Percentiles rank a stretch among this genome's conserved stretches.
These are phyloP conservation scores for Cephaloascus albidus DNA, from an alignment of 805 yeast genomes.

Conservation along the genomic window DNA sequence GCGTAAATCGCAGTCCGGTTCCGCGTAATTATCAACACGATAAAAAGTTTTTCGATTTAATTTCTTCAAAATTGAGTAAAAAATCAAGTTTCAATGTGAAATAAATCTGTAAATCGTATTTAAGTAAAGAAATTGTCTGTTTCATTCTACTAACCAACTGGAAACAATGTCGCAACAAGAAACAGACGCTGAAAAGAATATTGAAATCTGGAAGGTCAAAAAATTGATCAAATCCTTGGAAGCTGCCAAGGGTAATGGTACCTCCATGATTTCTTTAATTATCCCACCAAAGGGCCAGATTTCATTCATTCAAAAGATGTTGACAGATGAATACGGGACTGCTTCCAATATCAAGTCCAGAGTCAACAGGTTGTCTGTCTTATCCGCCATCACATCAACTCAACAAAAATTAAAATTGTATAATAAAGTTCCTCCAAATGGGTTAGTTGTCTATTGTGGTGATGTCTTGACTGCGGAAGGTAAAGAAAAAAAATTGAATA, in stretches of 20 bases:
- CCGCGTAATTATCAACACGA: too few relatives aligned
- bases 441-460: conserved; percentile 96
- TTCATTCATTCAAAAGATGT: conserved; percentile 77
- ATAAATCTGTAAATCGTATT: too few relatives aligned
- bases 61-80: too few relatives aligned
- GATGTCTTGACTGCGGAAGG: conserved; percentile 97
- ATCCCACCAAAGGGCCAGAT: conserved; percentile 96
- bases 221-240: conserved; percentile 77
- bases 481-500: conserved; percentile 91
- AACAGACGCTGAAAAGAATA: conserved; percentile 88
- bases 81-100: too few relatives aligned
- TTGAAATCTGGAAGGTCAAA: conserved; percentile 98
- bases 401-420: conserved; percentile 93
- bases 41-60: too few relatives aligned
- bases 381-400: conserved; percentile 96
- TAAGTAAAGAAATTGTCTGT: too few relatives aligned
- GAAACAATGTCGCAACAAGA: conserved; percentile 19
- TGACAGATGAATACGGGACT: conserved; percentile 97
- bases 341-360: conserved; percentile 97
- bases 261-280: conserved; percentile 95
- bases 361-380: conserved; percentile 90
- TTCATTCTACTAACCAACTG: too few relatives aligned
- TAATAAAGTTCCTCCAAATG: conserved; percentile 86
- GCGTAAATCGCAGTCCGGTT: too few relatives aligned
- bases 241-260: conserved; percentile 95